Conservation (phyloP, 495 filamentous ascomycete genomes). For the Cercophora sp. region DNA sequence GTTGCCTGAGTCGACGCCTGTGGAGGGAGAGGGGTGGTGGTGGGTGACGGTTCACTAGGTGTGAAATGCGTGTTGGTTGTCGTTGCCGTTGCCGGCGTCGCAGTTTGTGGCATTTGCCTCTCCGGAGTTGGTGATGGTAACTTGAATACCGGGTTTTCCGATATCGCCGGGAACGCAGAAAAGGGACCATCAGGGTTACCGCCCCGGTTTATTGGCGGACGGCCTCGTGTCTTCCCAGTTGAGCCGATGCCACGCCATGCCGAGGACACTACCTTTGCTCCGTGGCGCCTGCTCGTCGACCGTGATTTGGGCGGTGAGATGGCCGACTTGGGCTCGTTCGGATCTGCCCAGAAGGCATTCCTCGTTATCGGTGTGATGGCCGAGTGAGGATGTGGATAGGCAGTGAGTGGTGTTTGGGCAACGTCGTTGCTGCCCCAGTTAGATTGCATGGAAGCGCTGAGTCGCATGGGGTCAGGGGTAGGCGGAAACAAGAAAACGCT, state of each 20-base stretch:
- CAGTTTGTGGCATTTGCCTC: slow-evolving; percentile 26
- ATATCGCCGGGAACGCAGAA: slow-evolving; percentile 79
- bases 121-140: slow-evolving; percentile 33
- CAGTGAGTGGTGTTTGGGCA: slow-evolving; percentile 48
- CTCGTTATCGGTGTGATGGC: slow-evolving; percentile 30
- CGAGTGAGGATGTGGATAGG: slow-evolving; percentile 28
- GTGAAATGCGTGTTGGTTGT: slow-evolving; percentile 25
- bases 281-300: slow-evolving; percentile 78
- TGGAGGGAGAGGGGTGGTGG: slow-evolving; percentile 1
- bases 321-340: slow-evolving; percentile 61
- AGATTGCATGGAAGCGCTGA: slow-evolving; percentile 12
- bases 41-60: slow-evolving; percentile 12
- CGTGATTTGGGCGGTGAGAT: slow-evolving; percentile 65
- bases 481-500: slow-evolving; percentile 35
- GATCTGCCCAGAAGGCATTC: slow-evolving; percentile 25
- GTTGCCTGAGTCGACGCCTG: slow-evolving; percentile 13
- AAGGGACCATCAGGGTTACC: slow-evolving; percentile 69
- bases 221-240: slow-evolving; percentile 73
- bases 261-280: slow-evolving; percentile 84
- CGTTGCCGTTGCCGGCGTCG: too few relatives aligned
- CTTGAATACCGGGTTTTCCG: slow-evolving; percentile 33
- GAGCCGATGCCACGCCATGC: slow-evolving; percentile 76
- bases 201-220: slow-evolving; percentile 74
- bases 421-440: slow-evolving; percentile 29
- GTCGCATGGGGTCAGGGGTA: slow-evolving; percentile 23